Percentiles rank a stretch among this genome's conserved stretches.
Evolutionary conservation across 73 alveolate species (phyloP).

Genomic region (Stentor roeselii): DNA sequence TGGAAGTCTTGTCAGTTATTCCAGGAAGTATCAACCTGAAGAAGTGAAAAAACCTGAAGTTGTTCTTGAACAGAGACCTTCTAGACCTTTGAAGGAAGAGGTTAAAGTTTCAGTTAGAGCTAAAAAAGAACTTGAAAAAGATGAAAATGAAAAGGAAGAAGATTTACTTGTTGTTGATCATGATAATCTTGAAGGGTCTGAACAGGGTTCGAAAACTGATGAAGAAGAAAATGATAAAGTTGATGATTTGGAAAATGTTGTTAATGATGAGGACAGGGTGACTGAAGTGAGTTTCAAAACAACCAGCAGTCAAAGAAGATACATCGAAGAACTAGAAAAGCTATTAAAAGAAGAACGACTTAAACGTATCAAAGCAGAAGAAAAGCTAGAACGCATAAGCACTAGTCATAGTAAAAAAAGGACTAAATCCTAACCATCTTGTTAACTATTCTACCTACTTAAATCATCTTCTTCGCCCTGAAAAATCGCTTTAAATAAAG

Average conservation of each 20-base stretch:
- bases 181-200: too few relatives aligned
- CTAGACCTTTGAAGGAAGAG: background rate
- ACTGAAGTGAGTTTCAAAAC: background rate
- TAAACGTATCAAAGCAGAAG: too few relatives aligned
- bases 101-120: background rate
- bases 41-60: background rate
- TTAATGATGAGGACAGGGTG: background rate
- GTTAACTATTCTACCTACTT: too few relatives aligned
- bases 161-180: background rate
- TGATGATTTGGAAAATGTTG: background rate
- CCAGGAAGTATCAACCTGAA: background rate
- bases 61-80: background rate
- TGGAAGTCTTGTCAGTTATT: background rate
- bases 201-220: background rate
- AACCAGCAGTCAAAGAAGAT: too few relatives aligned
- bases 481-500: conserved; percentile 14
- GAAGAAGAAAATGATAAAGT: background rate
- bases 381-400: too few relatives aligned
- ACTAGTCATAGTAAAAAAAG: too few relatives aligned
- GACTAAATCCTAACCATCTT: too few relatives aligned
- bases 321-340: too few relatives aligned
- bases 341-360: too few relatives aligned
- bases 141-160: background rate
- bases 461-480: conserved; percentile 19
- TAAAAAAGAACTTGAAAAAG: background rate